phyloP scores from a whole-genome alignment of 2,329 filamentous ascomycete genomes.

The Penicillium sumatraense region DNA sequence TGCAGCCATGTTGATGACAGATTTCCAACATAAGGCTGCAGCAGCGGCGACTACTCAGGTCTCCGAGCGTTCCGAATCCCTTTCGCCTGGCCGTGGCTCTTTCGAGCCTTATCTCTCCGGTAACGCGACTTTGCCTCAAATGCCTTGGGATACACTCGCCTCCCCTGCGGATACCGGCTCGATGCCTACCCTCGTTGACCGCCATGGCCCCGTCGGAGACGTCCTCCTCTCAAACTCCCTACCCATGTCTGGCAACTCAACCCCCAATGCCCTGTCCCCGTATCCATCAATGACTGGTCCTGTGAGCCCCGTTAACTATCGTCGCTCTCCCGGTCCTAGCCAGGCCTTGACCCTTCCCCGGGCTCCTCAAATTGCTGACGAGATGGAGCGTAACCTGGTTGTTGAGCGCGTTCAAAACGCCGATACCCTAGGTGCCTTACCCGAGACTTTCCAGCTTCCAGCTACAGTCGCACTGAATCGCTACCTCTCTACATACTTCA shows the following conservation, averaged over 20 bases:
- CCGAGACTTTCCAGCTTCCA: constrained; percentile 88
- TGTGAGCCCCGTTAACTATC: constrained; percentile 70
- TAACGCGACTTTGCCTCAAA: constrained; percentile 80
- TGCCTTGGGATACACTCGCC: constrained; percentile 91
- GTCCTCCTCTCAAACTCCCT: constrained; percentile 73
- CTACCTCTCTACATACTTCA: constrained; percentile 95
- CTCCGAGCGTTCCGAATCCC: constrained; percentile 61
- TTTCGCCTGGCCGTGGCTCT: constrained; percentile 71
- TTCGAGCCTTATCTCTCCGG: constrained; percentile 76
- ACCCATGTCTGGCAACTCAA: constrained; percentile 69
- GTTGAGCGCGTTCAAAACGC: constrained; percentile 82
- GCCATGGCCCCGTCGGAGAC: constrained; percentile 62
- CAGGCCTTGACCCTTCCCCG: constrained; percentile 68
- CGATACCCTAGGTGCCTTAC: constrained; percentile 80
- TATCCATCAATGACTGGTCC: constrained; percentile 70
- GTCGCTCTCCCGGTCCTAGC: constrained; percentile 70
- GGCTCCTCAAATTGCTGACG: constrained; percentile 79
- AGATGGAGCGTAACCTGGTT: constrained; percentile 84
- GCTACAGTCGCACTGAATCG: constrained; percentile 80
- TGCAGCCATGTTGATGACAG: constrained; percentile 97
- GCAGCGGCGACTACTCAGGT: constrained; percentile 60
- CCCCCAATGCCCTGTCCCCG: constrained; percentile 75
- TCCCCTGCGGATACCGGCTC: constrained; percentile 64
- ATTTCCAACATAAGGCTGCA: constrained; percentile 95
- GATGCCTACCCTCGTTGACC: constrained; percentile 71